Evolutionary conservation across 139 green algal genomes (phyloP).

Genomic region (Yamagishiella unicocca): DNA sequence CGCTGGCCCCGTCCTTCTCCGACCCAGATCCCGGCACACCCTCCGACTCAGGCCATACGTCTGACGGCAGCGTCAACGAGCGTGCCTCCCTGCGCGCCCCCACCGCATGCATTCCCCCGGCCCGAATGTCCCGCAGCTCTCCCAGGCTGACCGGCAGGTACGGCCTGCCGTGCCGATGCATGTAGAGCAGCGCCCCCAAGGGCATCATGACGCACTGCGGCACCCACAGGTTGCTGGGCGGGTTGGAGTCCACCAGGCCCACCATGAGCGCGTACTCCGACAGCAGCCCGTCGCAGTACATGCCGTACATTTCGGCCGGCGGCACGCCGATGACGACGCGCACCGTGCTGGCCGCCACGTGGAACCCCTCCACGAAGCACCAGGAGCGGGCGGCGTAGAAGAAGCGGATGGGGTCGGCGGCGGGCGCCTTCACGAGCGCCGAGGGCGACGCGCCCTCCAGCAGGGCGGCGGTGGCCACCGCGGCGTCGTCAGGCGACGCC

Average conservation of each 20-base stretch:
- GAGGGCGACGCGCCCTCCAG: not conserved
- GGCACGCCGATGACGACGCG: not conserved
- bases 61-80: not conserved
- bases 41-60: not conserved
- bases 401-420: conserved; percentile 1
- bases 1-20: not conserved
- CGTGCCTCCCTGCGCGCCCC: not conserved
- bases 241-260: not conserved
- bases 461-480: not conserved
- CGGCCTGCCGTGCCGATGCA: conserved; percentile 25
- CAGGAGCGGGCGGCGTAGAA: conserved; percentile 5
- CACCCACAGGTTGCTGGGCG: not conserved
- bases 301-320: not conserved
- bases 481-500: not conserved
- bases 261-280: not conserved
- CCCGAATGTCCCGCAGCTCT: not conserved
- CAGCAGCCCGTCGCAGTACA: not conserved
- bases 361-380: not conserved
- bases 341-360: not conserved
- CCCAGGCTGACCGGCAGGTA: conserved; percentile 20
- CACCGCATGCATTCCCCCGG: not conserved
- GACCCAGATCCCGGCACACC: too few relatives aligned
- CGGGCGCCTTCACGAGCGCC: not conserved
- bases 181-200: conserved; percentile 26
- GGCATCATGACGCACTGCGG: conserved; percentile 25